Conservation (phyloP, 2,329 filamentous ascomycete species). For the Venturia oleaginea region DNA sequence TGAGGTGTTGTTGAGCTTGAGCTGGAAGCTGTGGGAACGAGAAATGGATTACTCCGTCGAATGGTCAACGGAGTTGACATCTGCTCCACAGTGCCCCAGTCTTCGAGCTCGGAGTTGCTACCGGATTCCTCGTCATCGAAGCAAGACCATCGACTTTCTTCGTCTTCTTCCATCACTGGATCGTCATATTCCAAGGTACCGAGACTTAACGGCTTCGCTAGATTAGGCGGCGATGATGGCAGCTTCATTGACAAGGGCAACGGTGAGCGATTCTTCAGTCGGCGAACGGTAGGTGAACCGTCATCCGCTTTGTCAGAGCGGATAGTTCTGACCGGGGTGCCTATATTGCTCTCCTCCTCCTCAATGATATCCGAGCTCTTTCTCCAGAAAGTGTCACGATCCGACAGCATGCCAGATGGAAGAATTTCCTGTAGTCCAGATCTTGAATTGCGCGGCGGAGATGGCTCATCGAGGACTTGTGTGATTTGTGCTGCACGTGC, state of each 20-base stretch:
- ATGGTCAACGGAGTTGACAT: slow-evolving; percentile 25
- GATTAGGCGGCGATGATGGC: slow-evolving; percentile 36
- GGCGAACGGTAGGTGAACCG: slow-evolving; percentile 27
- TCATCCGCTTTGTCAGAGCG: slow-evolving; percentile 28
- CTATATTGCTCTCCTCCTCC: slow-evolving; percentile 35
- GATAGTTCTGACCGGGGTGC: slow-evolving; percentile 37
- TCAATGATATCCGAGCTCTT: slow-evolving; percentile 38
- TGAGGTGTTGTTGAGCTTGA: slow-evolving; percentile 22
- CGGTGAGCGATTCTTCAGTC: slow-evolving; percentile 25
- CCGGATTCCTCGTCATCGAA: slow-evolving; percentile 28
- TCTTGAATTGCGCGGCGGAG: slow-evolving; percentile 37
- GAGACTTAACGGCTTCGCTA: slow-evolving; percentile 32
- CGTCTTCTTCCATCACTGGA: slow-evolving; percentile 29
- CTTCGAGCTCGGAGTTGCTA: slow-evolving; percentile 20
- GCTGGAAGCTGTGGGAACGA: slow-evolving; percentile 23
- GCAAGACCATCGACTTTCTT: slow-evolving; percentile 27
- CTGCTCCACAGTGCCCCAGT: slow-evolving; percentile 23
- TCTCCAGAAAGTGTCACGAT: slow-evolving; percentile 24
- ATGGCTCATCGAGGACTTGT: slow-evolving; percentile 74
- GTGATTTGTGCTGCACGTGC: slow-evolving; percentile 63
- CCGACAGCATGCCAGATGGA: slow-evolving; percentile 36
- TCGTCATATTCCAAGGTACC: slow-evolving; percentile 33
- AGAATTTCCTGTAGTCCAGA: slow-evolving; percentile 40
- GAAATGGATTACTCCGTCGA: slow-evolving; percentile 25
- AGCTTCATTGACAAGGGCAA: slow-evolving; percentile 29